Evolutionary conservation across 208 protist species (phyloP), one percentile per base, ranked within the genome.

Genomic region (Tritrichomonas musculus): DNA sequence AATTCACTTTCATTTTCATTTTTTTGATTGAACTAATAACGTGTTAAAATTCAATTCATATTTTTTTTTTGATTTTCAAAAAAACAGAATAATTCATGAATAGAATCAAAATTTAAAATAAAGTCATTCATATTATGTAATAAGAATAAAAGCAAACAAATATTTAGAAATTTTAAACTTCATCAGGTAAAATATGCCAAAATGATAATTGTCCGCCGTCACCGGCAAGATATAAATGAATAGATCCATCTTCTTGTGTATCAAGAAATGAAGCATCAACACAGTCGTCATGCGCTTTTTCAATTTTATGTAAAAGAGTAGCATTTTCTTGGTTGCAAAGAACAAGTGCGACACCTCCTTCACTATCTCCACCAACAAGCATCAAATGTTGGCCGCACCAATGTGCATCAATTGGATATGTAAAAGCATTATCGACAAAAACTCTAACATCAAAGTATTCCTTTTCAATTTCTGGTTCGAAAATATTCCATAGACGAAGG

Each of bases 281-380:
- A 27, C 77, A 88, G 20, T 88, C 77, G 47, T 88, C 41, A 36
- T 88, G 77, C 14, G 77, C 77, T 88, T 88, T 88, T 57, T 88
- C 77, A 9, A 88, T 60, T 57, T 88, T 88, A 27, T 57, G 47
- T 41, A 88, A 88, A 14, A 88, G 44, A 22, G 3, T 47, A 0
- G 17, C 44, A 20, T 47, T 47, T 5, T 57, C 57, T 27, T 88
- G 27, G 39, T 25, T 33, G 33, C 44, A 44, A 20, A 88, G 47
- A n/a, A 44, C 27, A n/a, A 88, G 77, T 13, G 77, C 39, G 27
- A 88, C 77, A 39, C 77, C 77, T 41, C 77, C 77, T 47, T 88
- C 77, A 55, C 41, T 55, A 30, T 88, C 77, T 17, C 77, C 77
- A 39, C 77, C 77, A 39, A n/a, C 41, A 11, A 57, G 27, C 77